Evolutionary conservation across 1,284 basidiomycete genomes (phyloP).

Genomic region (Cutaneotrichosporon dermatis): DNA sequence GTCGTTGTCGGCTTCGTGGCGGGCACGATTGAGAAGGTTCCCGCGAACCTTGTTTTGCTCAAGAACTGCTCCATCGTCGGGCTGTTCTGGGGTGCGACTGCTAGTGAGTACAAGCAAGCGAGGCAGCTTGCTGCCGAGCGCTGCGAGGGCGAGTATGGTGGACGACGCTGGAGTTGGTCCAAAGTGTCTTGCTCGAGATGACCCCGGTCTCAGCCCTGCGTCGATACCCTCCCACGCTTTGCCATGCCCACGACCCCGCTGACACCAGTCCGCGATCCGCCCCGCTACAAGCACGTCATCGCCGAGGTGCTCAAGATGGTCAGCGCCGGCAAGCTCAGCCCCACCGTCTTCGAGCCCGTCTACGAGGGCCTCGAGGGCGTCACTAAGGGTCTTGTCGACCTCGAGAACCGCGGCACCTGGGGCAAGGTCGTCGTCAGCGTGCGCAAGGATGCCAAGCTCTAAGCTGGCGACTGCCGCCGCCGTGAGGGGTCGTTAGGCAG

Average conservation of each 20-base stretch:
- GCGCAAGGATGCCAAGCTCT: constrained; percentile 44
- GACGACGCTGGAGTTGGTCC: too few relatives aligned
- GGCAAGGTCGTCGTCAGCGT: constrained; percentile 79
- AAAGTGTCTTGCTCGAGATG: too few relatives aligned
- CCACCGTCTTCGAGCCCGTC: constrained; percentile 67
- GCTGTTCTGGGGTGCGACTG: constrained; percentile 79
- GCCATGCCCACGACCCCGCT: background rate
- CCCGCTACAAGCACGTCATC: constrained; percentile 67
- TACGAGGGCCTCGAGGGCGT: constrained; percentile 71
- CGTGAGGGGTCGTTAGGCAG: background rate
- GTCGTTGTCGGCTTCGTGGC: constrained; percentile 88
- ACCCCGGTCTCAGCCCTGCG: too few relatives aligned
- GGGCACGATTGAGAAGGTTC: constrained; percentile 84
- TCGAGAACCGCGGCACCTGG: constrained; percentile 78
- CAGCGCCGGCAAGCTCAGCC: constrained; percentile 61
- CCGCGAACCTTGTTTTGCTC: constrained; percentile 79
- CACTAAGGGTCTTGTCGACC: constrained; percentile 52
- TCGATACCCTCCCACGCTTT: constrained; percentile 42
- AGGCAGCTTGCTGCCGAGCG: too few relatives aligned
- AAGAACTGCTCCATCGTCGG: constrained; percentile 81
- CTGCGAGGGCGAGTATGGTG: too few relatives aligned
- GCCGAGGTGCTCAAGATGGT: constrained; percentile 68
- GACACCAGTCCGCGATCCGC: constrained; percentile 57
- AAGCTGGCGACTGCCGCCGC: background rate
- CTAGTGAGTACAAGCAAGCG: constrained; percentile 18